Base-by-base conservation (phyloP, 495 filamentous ascomycete genomes). In the Talaromyces wortmannii region DNA sequence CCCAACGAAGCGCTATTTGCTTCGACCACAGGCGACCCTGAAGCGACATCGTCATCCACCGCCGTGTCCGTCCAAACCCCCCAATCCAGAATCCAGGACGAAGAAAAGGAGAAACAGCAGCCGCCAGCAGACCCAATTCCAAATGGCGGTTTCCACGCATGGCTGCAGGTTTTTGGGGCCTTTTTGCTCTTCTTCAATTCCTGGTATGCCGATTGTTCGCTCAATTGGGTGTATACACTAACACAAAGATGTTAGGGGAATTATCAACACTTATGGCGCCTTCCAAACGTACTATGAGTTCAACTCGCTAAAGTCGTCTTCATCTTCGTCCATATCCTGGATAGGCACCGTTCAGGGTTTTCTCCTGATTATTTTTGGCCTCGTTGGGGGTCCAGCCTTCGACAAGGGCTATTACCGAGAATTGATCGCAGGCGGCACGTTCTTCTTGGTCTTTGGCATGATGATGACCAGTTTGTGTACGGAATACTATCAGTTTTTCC, bases 361-460 rank as follows among this genome's bases (percentile, higher is more conserved):
- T 48, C 17, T 55, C 10, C 15, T 55, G 53, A 29, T 55, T 13
- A 46, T 58, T 13, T 47, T 66, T 48, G 83, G 86, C 13, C 75
- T 83, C 33, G 70, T 89, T 31, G 70, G 80, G 40, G 89, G 88
- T 3, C 85, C 83, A 30, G 56, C 90, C 13, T 91, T 85, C 60
- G 90, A 96, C 62, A 84, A 79, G 56, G 84, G 88, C 53, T 88
- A 88, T 4, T 87, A 89, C 6, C 73, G 78, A 17, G 12, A 42
- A 2, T 42, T 87, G 74, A 31, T 55, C 7, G 30, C 36, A 0
- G 64, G 70, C 1, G 88, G 88, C 6, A 80, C 80, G 6, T 66
- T 86, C 45, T 60, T 85, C 33, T 83, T 88, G 57, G 71, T 85
- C 48, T 84, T 89, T 57, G 86, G 85, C 5, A 64, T 90, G 11